Percentiles rank a stretch among this genome's conserved stretches.
Evolutionary conservation across 768 basidiomycete genomes (phyloP).

Genomic region (Rhodotorula graminis): DNA sequence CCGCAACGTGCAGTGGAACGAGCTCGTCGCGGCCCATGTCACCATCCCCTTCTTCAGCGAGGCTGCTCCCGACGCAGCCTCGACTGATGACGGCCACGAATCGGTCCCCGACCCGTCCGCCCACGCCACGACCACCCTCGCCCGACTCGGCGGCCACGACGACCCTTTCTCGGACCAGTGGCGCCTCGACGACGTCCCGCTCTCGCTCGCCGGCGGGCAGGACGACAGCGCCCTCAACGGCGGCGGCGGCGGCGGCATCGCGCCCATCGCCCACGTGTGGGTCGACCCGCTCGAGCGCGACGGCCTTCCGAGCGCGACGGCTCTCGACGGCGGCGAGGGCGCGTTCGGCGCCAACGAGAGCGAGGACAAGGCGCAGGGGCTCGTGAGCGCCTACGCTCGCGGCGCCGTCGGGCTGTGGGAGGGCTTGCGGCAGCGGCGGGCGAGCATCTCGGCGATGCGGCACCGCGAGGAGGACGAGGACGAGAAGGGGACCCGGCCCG

Average conservation of each 20-base stretch:
- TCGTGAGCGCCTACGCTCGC: slow-evolving; percentile 7
- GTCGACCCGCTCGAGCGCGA: slow-evolving; percentile 63
- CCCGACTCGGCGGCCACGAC: neutral
- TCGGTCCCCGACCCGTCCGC: too few relatives aligned
- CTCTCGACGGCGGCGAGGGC: neutral
- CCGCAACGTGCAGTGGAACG: neutral
- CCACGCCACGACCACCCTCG: too few relatives aligned
- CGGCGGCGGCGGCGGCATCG: neutral
- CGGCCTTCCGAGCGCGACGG: slow-evolving; percentile 55
- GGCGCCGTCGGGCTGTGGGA: neutral
- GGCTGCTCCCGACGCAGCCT: neutral
- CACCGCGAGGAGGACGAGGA: neutral
- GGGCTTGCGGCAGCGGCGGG: slow-evolving; percentile 12
- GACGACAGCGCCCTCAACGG: slow-evolving; percentile 16
- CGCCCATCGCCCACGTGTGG: slow-evolving; percentile 44
- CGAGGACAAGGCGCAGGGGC: neutral
- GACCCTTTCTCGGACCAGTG: slow-evolving; percentile 9
- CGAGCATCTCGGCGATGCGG: neutral
- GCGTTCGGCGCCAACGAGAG: neutral
- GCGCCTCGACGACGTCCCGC: slow-evolving; percentile 28
- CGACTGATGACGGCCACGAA: neutral
- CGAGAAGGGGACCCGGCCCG: neutral
- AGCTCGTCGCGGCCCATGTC: neutral
- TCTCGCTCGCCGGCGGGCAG: slow-evolving; percentile 7
- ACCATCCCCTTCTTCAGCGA: neutral